Evolutionary conservation across 495 filamentous ascomycete genomes (phyloP).

Genomic region (Terfezia boudieri): DNA sequence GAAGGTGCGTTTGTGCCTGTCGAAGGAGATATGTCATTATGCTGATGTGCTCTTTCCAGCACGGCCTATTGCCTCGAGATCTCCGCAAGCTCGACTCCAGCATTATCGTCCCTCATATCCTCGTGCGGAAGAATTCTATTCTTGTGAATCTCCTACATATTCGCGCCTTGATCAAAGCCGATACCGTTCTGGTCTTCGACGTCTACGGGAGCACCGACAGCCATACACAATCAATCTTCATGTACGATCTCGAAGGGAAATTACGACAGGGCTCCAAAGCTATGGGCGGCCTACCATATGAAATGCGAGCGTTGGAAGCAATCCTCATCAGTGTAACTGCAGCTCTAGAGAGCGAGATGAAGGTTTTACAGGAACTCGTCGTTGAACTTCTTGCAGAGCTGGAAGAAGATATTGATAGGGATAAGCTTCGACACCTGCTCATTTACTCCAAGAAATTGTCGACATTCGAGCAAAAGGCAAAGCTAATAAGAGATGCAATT

Average conservation of each 20-base stretch:
- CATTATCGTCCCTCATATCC: conserved; percentile 89
- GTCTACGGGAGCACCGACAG: conserved; percentile 88
- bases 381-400: conserved; percentile 69
- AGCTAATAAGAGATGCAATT: conserved; percentile 80
- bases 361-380: conserved; percentile 75
- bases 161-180: conserved; percentile 77
- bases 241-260: conserved; percentile 63
- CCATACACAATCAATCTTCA: conserved; percentile 85
- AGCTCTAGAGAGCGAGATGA: conserved; percentile 79
- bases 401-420: conserved; percentile 90
- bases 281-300: conserved; percentile 38
- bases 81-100: conserved; percentile 84
- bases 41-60: conserved; percentile 31
- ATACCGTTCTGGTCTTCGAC: conserved; percentile 86
- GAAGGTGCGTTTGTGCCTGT: conserved; percentile 37
- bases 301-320: conserved; percentile 57
- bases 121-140: conserved; percentile 83
- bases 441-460: conserved; percentile 88
- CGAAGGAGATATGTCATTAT: not conserved
- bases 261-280: conserved; percentile 31
- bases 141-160: conserved; percentile 86
- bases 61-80: conserved; percentile 85
- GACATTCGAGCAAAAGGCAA: conserved; percentile 92
- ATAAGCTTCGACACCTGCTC: conserved; percentile 72
- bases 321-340: conserved; percentile 65